phyloP scores from a whole-genome alignment of 2,329 filamentous ascomycete species.

The Colletotrichum sp. region DNA sequence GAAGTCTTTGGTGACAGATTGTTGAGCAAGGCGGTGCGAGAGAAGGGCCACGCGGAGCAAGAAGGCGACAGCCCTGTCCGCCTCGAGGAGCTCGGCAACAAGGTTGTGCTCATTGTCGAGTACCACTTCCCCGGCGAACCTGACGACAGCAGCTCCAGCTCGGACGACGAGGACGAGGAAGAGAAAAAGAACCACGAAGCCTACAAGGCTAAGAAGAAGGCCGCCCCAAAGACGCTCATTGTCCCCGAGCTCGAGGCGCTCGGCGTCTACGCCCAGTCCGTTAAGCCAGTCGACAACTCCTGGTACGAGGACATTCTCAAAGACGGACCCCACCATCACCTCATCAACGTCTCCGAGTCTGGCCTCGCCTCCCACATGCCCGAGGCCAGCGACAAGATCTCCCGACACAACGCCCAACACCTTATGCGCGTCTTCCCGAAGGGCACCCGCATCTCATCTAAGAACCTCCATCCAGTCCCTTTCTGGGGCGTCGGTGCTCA shows the following conservation, averaged over 20 bases:
- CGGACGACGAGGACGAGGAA: constrained; percentile 45
- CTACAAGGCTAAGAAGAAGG: constrained; percentile 55
- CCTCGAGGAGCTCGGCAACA: constrained; percentile 63
- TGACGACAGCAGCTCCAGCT: constrained; percentile 40
- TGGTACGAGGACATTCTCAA: constrained; percentile 62
- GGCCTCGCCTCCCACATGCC: constrained; percentile 60
- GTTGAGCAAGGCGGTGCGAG: constrained; percentile 60
- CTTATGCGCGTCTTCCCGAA: constrained; percentile 77
- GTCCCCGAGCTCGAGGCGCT: constrained; percentile 69
- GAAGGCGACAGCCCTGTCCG: constrained; percentile 59
- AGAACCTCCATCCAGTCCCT: constrained; percentile 65
- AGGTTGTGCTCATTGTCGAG: constrained; percentile 72
- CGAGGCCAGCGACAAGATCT: constrained; percentile 50
- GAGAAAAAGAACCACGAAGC: constrained; percentile 45
- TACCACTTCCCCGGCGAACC: constrained; percentile 64
- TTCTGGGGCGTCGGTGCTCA: constrained; percentile 74
- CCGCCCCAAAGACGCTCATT: constrained; percentile 53
- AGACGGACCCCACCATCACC: constrained; percentile 68
- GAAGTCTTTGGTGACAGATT: constrained; percentile 67
- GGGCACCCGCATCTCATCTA: constrained; percentile 70
- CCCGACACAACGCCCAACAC: constrained; percentile 66
- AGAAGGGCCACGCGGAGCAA: constrained; percentile 62
- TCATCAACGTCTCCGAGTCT: constrained; percentile 73
- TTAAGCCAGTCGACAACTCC: constrained; percentile 69
- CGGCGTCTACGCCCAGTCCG: constrained; percentile 73